These are phyloP conservation scores for Heliamphora pulchella DNA, from an alignment of 179 eudicot genomes.

Conservation along the genomic window DNA sequence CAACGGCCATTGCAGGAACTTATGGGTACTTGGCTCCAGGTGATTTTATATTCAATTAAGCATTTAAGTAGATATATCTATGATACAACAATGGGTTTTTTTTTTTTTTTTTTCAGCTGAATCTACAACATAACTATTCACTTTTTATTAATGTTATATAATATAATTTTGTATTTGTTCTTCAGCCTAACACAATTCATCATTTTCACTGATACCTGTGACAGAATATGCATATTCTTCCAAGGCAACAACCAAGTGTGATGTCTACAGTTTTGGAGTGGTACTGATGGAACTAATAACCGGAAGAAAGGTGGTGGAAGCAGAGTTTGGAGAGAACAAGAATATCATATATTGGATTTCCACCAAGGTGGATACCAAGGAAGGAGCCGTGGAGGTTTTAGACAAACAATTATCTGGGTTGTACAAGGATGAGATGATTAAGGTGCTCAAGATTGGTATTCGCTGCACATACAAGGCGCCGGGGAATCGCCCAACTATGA, in stretches of 20 bases:
- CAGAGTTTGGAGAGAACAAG: conserved; percentile 88
- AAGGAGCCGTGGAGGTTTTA: conserved; percentile 62
- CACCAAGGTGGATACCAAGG: conserved; percentile 67
- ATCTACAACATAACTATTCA: background rate
- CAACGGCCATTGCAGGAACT: conserved; percentile 79
- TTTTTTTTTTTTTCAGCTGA: no score
- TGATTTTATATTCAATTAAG: conserved; percentile 21
- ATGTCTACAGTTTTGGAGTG: conserved; percentile 77
- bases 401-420: conserved; percentile 51
- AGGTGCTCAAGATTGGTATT: conserved; percentile 64
- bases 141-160: background rate
- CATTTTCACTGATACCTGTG: background rate
- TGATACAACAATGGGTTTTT: background rate
- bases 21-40: conserved; percentile 96
- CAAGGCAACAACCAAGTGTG: conserved; percentile 94
- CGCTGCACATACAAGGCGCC: conserved; percentile 70
- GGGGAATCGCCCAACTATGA: conserved; percentile 70
- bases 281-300: conserved; percentile 60
- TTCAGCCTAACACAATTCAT: no score
- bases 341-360: conserved; percentile 80
- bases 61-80: background rate
- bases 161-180: background rate
- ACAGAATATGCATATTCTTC: conserved; percentile 88
- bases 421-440: conserved; percentile 69
- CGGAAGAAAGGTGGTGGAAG: conserved; percentile 83